Evolutionary conservation across 257 asterid genomes (phyloP).

Genomic region (Misopates orontium): DNA sequence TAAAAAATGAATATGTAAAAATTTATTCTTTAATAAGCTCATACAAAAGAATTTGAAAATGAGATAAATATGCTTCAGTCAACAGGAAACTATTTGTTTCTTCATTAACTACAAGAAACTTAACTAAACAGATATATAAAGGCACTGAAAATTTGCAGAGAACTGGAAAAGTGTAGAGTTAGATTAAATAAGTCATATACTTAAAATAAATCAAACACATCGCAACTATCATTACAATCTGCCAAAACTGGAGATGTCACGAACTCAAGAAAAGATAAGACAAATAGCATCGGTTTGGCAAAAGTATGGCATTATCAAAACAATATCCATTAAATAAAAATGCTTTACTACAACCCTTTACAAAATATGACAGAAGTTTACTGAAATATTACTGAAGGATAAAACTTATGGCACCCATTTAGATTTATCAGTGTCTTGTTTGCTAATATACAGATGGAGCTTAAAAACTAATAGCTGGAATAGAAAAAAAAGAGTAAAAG

Average conservation of each 20-base stretch:
- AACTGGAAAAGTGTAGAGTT: slow-evolving; percentile 2
- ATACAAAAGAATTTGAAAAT: neutral
- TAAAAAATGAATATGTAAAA: neutral
- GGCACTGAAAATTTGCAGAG: neutral
- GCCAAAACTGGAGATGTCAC: slow-evolving; percentile 15
- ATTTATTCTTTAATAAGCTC: slow-evolving; percentile 2
- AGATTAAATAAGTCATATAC: slow-evolving; percentile 15
- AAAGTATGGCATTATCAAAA: slow-evolving; percentile 8
- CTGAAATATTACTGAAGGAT: slow-evolving; percentile 11
- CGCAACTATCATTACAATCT: slow-evolving; percentile 7
- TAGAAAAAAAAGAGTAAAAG: slow-evolving; percentile 8
- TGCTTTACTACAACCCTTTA: neutral
- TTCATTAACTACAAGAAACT: neutral
- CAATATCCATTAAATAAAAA: neutral
- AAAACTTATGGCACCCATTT: slow-evolving; percentile 13
- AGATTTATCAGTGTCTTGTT: slow-evolving; percentile 18
- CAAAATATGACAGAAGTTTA: neutral
- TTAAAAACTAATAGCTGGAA: slow-evolving; percentile 16
- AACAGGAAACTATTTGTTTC: too few relatives aligned
- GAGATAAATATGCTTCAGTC: slow-evolving; percentile 15
- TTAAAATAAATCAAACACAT: slow-evolving; percentile 7
- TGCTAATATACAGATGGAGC: slow-evolving; percentile 13
- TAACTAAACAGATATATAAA: slow-evolving; percentile 8
- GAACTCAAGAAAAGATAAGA: slow-evolving; percentile 21
- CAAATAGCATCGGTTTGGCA: slow-evolving; percentile 5